Conservation (phyloP, 2,329 filamentous ascomycete genomes). For the Xylariaceae sp. region DNA sequence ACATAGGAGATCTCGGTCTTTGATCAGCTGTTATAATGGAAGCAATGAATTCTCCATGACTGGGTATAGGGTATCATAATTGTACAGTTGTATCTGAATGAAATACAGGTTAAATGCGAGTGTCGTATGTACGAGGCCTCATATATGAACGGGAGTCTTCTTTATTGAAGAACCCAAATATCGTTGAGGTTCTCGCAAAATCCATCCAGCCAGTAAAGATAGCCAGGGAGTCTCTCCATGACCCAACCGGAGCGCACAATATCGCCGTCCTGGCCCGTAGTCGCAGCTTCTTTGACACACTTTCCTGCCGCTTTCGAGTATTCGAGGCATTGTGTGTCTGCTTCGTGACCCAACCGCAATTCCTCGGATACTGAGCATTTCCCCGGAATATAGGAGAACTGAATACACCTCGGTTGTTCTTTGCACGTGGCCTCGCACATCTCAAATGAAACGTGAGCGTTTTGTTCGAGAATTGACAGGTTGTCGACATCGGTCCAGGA, state of each 20-base stretch:
- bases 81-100: conserved; percentile 3
- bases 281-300: conserved; percentile 18
- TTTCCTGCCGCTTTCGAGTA: conserved; percentile 22
- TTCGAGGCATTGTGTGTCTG: conserved; percentile 20
- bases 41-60: neutral
- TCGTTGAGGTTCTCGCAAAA: conserved; percentile 9
- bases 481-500: conserved; percentile 15
- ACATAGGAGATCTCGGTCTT: neutral
- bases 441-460: conserved; percentile 19
- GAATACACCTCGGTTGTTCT: conserved; percentile 19
- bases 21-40: neutral
- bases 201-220: conserved; percentile 14
- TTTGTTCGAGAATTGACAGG: conserved; percentile 16
- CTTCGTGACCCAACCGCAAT: conserved; percentile 17
- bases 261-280: conserved; percentile 13
- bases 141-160: neutral
- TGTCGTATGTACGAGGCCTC: conserved; percentile 1
- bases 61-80: conserved; percentile 8
- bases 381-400: conserved; percentile 21
- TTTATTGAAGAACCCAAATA: conserved; percentile 14
- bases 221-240: conserved; percentile 17
- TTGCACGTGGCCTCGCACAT: conserved; percentile 20
- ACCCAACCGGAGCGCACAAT: conserved; percentile 21
- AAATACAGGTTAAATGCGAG: conserved; percentile 1
- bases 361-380: conserved; percentile 20